phyloP scores from a whole-genome alignment of 2,329 filamentous ascomycete species.

The Calonectria pauciramosa region DNA sequence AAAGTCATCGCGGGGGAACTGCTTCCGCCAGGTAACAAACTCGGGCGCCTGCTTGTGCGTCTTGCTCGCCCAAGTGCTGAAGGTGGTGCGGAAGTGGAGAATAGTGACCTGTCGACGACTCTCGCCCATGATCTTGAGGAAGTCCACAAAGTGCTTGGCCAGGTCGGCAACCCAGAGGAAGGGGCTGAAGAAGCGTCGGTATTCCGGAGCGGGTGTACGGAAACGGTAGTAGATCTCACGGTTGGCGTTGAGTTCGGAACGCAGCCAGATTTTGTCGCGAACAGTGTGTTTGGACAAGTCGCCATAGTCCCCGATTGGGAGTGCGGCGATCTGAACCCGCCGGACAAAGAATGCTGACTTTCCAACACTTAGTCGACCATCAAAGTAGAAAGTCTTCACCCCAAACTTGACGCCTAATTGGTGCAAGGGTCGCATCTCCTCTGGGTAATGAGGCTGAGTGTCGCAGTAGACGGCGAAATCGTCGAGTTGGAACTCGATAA shows the following conservation, averaged over 20 bases:
- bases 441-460: conserved; percentile 45
- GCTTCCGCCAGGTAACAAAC: conserved; percentile 68
- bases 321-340: conserved; percentile 66
- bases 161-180: conserved; percentile 82
- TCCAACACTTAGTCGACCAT: conserved; percentile 69
- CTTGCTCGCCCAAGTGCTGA: conserved; percentile 68
- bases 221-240: conserved; percentile 75
- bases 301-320: conserved; percentile 78
- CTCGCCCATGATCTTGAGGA: conserved; percentile 57
- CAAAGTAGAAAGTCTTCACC: conserved; percentile 64
- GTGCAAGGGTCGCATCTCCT: conserved; percentile 70
- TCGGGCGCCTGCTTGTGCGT: conserved; percentile 56
- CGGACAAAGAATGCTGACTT: conserved; percentile 64
- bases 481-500: conserved; percentile 66
- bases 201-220: conserved; percentile 68
- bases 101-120: conserved; percentile 59
- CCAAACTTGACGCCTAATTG: conserved; percentile 58
- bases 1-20: conserved; percentile 70
- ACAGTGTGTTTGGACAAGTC: conserved; percentile 59
- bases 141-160: conserved; percentile 81
- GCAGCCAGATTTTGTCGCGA: conserved; percentile 72
- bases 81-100: conserved; percentile 68
- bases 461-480: conserved; percentile 71
- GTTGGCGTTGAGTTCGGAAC: conserved; percentile 61
- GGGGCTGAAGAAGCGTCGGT: conserved; percentile 70